Conservation (phyloP, 2,329 filamentous ascomycete genomes). For the Aureobasidium sp. region DNA sequence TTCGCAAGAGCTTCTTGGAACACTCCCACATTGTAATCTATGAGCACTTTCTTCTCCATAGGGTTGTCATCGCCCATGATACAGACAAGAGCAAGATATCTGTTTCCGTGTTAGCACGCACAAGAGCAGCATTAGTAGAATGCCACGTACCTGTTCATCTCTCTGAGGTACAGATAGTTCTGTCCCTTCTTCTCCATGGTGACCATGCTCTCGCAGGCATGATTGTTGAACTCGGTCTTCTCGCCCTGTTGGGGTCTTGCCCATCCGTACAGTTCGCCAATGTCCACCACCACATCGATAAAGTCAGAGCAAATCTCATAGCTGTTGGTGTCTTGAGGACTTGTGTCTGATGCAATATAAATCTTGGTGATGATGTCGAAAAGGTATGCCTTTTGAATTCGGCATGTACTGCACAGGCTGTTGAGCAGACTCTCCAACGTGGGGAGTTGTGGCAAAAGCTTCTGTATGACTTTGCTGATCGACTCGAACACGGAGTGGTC, state of each 20-base stretch:
- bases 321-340: slow-evolving; percentile 85
- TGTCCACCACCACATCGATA: slow-evolving; percentile 96
- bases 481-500: slow-evolving; percentile 98
- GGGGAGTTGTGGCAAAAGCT: slow-evolving; percentile 85
- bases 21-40: slow-evolving; percentile 80
- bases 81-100: slow-evolving; percentile 71
- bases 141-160: slow-evolving; percentile 53
- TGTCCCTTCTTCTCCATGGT: slow-evolving; percentile 50
- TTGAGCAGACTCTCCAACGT: slow-evolving; percentile 92
- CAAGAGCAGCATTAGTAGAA: neutral
- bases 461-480: slow-evolving; percentile 97
- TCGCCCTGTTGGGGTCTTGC: slow-evolving; percentile 32
- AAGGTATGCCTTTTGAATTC: slow-evolving; percentile 95
- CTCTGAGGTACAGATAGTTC: slow-evolving; percentile 54
- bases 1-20: slow-evolving; percentile 70
- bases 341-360: slow-evolving; percentile 93
- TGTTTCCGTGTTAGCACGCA: slow-evolving; percentile 20
- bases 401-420: slow-evolving; percentile 83
- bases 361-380: slow-evolving; percentile 98
- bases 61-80: slow-evolving; percentile 77
- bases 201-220: slow-evolving; percentile 54
- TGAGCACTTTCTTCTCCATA: slow-evolving; percentile 73
- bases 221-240: slow-evolving; percentile 32
- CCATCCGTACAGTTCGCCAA: slow-evolving; percentile 91
- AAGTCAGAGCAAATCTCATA: slow-evolving; percentile 99